Base-by-base conservation (phyloP, 129 eudicot species). In the Tagetes erecta region DNA sequence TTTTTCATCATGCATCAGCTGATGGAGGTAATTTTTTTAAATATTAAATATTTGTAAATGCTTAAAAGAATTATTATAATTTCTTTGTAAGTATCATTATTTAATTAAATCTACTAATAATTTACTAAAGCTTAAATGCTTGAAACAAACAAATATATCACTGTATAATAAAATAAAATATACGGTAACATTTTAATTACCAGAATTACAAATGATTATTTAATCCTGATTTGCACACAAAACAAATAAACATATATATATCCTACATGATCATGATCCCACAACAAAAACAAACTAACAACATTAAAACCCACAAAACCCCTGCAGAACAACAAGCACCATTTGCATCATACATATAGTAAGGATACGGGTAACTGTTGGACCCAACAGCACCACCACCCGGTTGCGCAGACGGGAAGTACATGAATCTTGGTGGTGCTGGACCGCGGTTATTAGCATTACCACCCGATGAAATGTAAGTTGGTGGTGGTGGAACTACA, bases 331-430 rank as follows among this genome's bases (percentile, higher is more conserved):
- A n/a, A 66, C 41, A 3, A 60, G 74, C 65, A 63, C 86, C 83
- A n/a, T 72, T 77, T 30, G 88, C 81, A 45, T 83, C 84, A 74
- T 76, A 81, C 71, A 72, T 71, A 81, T 88, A 86, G 67, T 88
- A 88, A 5, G 88, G 87, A 55, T 80, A 69, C 2, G 84, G 59
- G 44, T 78, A 74, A 50, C 68, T 84, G 42, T 65, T 75, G 58
- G 65, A 74, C 64, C 78, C 76, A 8, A 69, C 3, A 49, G 59
- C 78, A 71, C 80, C 77, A 59, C 59, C 57, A 68, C 63, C 81
- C 1, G 64, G 30, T 2, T 30, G 81, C 0, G 78, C 62, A 1
- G 78, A 71, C n/a, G 91, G 91, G 56, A 71, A 72, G 76, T 81
- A 75, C 67, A 69, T 46, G 51, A 56, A 36, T 13, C 72, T 75